These are phyloP conservation scores for Ogataea naganishii DNA, from an alignment of 805 yeast species.

Conservation along the genomic window DNA sequence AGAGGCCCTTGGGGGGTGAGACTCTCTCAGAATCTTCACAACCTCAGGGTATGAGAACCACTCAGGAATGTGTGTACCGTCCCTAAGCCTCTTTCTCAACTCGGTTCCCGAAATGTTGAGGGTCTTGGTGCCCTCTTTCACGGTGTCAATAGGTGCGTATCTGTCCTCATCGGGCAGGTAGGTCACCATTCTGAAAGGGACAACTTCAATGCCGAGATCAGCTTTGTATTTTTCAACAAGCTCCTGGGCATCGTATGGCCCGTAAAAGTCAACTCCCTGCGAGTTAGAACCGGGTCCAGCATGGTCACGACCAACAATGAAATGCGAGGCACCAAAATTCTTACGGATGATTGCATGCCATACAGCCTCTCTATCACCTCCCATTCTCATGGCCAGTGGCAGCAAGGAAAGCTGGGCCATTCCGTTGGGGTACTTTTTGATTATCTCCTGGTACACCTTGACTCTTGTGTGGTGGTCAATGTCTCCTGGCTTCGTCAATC, in stretches of 20 bases:
- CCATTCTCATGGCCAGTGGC: conserved; percentile 98
- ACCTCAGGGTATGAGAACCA: conserved; percentile 98
- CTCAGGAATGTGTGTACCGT: conserved; percentile 84
- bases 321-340: conserved; percentile 94
- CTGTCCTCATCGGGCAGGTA: conserved; percentile 92
- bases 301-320: conserved; percentile 96
- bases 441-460: conserved; percentile 84
- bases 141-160: conserved; percentile 91
- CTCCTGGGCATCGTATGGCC: conserved; percentile 94
- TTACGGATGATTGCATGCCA: conserved; percentile 98
- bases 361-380: conserved; percentile 95
- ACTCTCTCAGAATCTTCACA: conserved; percentile 80
- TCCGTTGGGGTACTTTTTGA: conserved; percentile 90
- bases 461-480: conserved; percentile 97
- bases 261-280: conserved; percentile 87
- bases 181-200: conserved; percentile 95
- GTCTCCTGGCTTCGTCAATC: conserved; percentile 95
- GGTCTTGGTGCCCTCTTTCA: conserved; percentile 70
- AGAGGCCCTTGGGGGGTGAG: conserved; percentile 82
- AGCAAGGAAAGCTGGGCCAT: conserved; percentile 82
- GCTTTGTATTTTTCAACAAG: conserved; percentile 66
- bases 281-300: conserved; percentile 93
- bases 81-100: conserved; percentile 76
- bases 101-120: conserved; percentile 88
- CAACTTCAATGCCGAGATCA: conserved; percentile 83